Conservation (phyloP, 2,329 filamentous ascomycete species). For the Camptophora hylomeconis region DNA sequence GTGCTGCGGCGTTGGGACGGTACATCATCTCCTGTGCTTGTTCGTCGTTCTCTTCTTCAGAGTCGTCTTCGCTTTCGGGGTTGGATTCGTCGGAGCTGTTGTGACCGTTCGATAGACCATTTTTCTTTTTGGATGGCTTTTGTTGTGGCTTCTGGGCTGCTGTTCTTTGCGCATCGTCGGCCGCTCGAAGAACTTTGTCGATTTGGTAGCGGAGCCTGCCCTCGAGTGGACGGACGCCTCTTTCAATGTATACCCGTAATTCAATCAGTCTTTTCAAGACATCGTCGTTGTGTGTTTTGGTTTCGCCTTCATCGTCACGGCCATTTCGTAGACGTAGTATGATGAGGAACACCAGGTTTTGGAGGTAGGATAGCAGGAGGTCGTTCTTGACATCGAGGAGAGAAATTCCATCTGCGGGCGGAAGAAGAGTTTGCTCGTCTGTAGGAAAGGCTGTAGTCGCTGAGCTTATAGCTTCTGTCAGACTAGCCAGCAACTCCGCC, state of each 20-base stretch:
- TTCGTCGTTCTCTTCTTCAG: conserved; percentile 30
- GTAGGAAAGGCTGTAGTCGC: conserved; percentile 12
- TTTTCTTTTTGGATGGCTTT: conserved; percentile 21
- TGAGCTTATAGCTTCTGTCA: conserved; percentile 10
- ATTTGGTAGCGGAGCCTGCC: conserved; percentile 88
- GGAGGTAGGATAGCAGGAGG: conserved; percentile 87
- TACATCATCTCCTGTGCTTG: conserved; percentile 48
- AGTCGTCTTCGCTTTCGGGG: conserved; percentile 24
- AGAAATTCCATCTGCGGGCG: conserved; percentile 73
- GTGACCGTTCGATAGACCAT: conserved; percentile 19
- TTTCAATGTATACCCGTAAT: conserved; percentile 82
- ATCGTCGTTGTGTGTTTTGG: too few relatives aligned
- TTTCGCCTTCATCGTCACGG: conserved; percentile 39
- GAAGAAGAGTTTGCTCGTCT: conserved; percentile 53
- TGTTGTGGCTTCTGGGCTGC: conserved; percentile 22
- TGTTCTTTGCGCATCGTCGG: conserved; percentile 54
- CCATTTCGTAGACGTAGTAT: conserved; percentile 58
- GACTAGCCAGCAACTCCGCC: conserved; percentile 7
- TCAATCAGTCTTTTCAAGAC: conserved; percentile 82
- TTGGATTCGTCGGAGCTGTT: conserved; percentile 21
- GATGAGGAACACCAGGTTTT: conserved; percentile 82
- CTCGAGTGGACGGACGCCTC: conserved; percentile 80
- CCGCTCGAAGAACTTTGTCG: conserved; percentile 81
- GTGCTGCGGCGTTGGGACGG: conserved; percentile 45
- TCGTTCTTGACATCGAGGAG: conserved; percentile 94